Percentiles rank a stretch among this genome's conserved stretches.
These are phyloP conservation scores for Penicillium italicum DNA, from an alignment of 2,329 filamentous ascomycete species.

Conservation along the genomic window DNA sequence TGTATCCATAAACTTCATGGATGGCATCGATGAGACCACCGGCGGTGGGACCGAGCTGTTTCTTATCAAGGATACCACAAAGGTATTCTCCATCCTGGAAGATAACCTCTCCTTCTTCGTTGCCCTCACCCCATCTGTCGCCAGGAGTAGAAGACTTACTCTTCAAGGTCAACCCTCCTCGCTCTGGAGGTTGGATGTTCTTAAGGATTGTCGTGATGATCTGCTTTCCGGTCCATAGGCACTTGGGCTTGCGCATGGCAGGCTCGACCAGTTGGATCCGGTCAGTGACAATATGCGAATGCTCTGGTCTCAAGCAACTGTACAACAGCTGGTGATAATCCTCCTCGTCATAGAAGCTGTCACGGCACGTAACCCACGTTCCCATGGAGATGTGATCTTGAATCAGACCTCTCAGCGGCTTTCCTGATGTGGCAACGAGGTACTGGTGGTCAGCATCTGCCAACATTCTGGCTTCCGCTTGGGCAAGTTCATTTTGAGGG, in stretches of 20 bases:
- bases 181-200: slow-evolving; percentile 78
- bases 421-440: slow-evolving; percentile 86
- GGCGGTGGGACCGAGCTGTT: slow-evolving; percentile 81
- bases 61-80: slow-evolving; percentile 90
- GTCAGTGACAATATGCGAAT: slow-evolving; percentile 78
- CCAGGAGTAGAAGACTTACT: slow-evolving; percentile 74
- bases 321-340: slow-evolving; percentile 96
- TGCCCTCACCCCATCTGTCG: slow-evolving; percentile 68
- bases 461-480: slow-evolving; percentile 86
- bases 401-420: slow-evolving; percentile 90
- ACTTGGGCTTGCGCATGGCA: slow-evolving; percentile 73
- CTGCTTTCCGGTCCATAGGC: slow-evolving; percentile 94
- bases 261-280: slow-evolving; percentile 77
- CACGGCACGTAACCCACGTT: slow-evolving; percentile 82
- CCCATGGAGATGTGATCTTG: slow-evolving; percentile 98
- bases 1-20: slow-evolving; percentile 89
- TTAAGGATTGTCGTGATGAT: slow-evolving; percentile 87
- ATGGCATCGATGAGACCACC: slow-evolving; percentile 88
- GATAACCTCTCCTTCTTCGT: slow-evolving; percentile 75
- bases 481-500: slow-evolving; percentile 90
- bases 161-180: slow-evolving; percentile 72
- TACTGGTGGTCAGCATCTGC: slow-evolving; percentile 98
- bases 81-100: slow-evolving; percentile 85
- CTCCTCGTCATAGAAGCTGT: slow-evolving; percentile 82
- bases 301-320: slow-evolving; percentile 81